Percentiles rank a stretch among this genome's conserved stretches.
Conservation (phyloP, 345 rosid species). For the Brassica carinata region DNA sequence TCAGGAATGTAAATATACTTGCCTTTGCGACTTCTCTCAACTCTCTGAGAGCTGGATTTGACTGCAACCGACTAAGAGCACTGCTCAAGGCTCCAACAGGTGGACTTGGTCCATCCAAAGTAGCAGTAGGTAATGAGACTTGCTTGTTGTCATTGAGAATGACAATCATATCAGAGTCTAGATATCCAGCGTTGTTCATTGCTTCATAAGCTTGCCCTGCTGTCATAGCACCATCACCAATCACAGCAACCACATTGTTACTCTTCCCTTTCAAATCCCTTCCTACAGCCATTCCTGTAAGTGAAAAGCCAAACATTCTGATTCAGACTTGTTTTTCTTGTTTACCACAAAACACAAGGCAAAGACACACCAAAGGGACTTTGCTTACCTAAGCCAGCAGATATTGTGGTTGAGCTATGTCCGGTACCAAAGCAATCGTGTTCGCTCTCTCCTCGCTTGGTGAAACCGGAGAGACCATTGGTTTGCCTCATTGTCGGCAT, state of each 20-base stretch:
- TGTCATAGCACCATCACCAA: constrained; percentile 99
- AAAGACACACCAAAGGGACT: not conserved
- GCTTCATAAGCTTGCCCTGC: constrained; percentile 99
- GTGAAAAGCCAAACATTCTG: not conserved
- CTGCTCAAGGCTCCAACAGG: constrained; percentile 99
- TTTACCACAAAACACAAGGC: not conserved
- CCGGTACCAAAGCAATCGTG: constrained; percentile 94
- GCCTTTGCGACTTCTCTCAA: constrained; percentile 99
- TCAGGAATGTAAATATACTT: constrained; percentile 13
- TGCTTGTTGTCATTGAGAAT: constrained; percentile 98
- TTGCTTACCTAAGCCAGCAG: constrained; percentile 85
- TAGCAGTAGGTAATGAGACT: constrained; percentile 95
- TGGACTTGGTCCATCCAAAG: constrained; percentile 85
- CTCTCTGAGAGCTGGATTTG: constrained; percentile 91
- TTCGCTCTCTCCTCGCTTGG: constrained; percentile 88
- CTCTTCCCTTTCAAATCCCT: constrained; percentile 82
- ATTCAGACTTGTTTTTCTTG: not conserved
- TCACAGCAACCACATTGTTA: constrained; percentile 78
- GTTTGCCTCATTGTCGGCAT: constrained; percentile 93
- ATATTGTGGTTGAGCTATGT: constrained; percentile 92
- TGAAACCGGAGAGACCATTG: constrained; percentile 85
- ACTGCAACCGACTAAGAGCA: constrained; percentile 91
- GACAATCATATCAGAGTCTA: constrained; percentile 95
- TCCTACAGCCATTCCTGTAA: constrained; percentile 93
- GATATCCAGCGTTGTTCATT: constrained; percentile 96